These are phyloP conservation scores for Rhododendron kiyosumense DNA, from an alignment of 148 eudicot species.

Conservation along the genomic window DNA sequence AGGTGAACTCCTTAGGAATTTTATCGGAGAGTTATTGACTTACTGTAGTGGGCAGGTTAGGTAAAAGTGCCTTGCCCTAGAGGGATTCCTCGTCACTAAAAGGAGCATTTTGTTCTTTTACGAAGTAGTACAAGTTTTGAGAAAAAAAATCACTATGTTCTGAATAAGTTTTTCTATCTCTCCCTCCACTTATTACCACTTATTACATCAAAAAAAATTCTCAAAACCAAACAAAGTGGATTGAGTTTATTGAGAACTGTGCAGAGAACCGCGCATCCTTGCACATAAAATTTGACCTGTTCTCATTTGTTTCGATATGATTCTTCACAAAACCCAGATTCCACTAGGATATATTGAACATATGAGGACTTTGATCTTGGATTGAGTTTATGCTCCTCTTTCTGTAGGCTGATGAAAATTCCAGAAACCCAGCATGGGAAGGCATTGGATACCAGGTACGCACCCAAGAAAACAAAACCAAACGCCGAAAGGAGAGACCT, in stretches of 20 bases:
- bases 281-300: background rate
- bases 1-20: background rate
- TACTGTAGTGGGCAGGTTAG: background rate
- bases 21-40: background rate
- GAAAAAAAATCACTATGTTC: too few species aligned
- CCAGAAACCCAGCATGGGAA: conserved; percentile 61
- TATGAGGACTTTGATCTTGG: background rate
- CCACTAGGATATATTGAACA: background rate
- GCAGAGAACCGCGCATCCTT: too few species aligned
- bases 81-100: background rate
- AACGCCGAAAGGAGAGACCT: conserved; percentile 46
- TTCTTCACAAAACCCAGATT: background rate
- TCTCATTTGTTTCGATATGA: background rate
- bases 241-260: too few species aligned
- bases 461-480: conserved; percentile 15
- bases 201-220: too few species aligned
- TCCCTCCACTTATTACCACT: too few species aligned
- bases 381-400: background rate
- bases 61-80: background rate
- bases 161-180: too few species aligned
- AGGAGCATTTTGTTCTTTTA: background rate
- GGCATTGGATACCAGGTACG: conserved; percentile 71
- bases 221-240: too few species aligned
- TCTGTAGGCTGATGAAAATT: conserved; percentile 61
- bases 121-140: too few species aligned